These are phyloP conservation scores for Aureobasidium lini DNA, from an alignment of 2,329 filamentous ascomycete genomes.

Conservation along the genomic window DNA sequence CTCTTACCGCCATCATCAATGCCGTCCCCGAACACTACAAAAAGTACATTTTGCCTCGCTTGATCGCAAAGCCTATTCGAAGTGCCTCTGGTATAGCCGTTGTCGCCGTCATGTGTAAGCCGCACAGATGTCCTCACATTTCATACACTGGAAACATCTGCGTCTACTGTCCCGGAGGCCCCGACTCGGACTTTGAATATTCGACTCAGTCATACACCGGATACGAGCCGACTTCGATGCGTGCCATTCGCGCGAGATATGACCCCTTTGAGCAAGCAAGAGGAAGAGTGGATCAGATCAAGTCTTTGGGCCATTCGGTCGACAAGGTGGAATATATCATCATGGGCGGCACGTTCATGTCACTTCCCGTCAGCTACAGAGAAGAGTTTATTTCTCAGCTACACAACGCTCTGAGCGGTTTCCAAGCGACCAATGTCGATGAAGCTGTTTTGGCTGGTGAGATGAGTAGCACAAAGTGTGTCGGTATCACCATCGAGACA, in stretches of 20 bases:
- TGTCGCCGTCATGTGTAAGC: slow-evolving; percentile 99
- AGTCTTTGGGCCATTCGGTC: slow-evolving; percentile 88
- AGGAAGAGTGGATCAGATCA: slow-evolving; percentile 93
- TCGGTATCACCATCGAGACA: slow-evolving; percentile 97
- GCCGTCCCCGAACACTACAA: slow-evolving; percentile 99
- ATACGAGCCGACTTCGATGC: slow-evolving; percentile 97
- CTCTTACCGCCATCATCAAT: slow-evolving; percentile 92
- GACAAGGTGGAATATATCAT: slow-evolving; percentile 99
- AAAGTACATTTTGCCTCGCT: slow-evolving; percentile 93
- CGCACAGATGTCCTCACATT: slow-evolving; percentile 94
- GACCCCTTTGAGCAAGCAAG: slow-evolving; percentile 97
- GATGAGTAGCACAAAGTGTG: slow-evolving; percentile 96
- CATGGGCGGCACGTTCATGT: slow-evolving; percentile 99
- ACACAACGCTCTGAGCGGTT: slow-evolving; percentile 93
- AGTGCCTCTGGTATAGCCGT: slow-evolving; percentile 96
- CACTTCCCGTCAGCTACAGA: slow-evolving; percentile 76
- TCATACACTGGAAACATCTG: slow-evolving; percentile 98
- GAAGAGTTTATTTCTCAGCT: slow-evolving; percentile 92
- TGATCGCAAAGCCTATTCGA: slow-evolving; percentile 93
- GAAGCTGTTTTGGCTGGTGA: slow-evolving; percentile 91
- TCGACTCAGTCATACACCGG: slow-evolving; percentile 98
- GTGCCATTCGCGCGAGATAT: slow-evolving; percentile 91
- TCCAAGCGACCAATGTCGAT: slow-evolving; percentile 88
- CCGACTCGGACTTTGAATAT: slow-evolving; percentile 98
- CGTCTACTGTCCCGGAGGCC: slow-evolving; percentile 95